These are phyloP conservation scores for Huntiella savannae DNA, from an alignment of 2,329 filamentous ascomycete genomes.

Conservation along the genomic window DNA sequence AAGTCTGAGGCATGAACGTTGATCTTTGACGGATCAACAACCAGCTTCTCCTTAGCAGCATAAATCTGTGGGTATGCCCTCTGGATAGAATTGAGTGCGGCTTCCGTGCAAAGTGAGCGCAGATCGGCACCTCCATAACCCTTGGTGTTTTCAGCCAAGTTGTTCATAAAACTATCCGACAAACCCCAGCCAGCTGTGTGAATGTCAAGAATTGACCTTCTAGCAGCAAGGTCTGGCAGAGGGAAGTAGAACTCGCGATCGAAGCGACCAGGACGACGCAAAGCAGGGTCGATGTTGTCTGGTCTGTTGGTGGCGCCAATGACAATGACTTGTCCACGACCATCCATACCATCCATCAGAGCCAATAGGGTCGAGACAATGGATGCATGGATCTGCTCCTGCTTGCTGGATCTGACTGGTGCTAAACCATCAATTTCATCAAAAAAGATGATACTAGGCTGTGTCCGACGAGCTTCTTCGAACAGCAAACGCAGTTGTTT, in stretches of 20 bases:
- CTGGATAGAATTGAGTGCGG: slow-evolving; percentile 87
- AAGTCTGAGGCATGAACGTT: slow-evolving; percentile 84
- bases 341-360: slow-evolving; percentile 95
- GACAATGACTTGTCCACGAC: slow-evolving; percentile 92
- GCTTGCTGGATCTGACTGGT: slow-evolving; percentile 89
- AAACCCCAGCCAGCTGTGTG: slow-evolving; percentile 91
- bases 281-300: slow-evolving; percentile 89
- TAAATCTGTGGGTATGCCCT: slow-evolving; percentile 95
- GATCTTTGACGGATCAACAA: slow-evolving; percentile 73
- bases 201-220: slow-evolving; percentile 79
- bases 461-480: slow-evolving; percentile 84
- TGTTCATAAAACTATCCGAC: slow-evolving; percentile 57
- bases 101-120: slow-evolving; percentile 85
- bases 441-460: slow-evolving; percentile 91
- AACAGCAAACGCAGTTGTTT: slow-evolving; percentile 85
- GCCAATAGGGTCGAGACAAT: slow-evolving; percentile 91
- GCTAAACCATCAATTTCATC: slow-evolving; percentile 96
- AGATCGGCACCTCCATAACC: slow-evolving; percentile 94
- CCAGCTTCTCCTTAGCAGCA: slow-evolving; percentile 67
- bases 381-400: slow-evolving; percentile 95
- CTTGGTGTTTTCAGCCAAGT: slow-evolving; percentile 75
- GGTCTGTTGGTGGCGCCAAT: slow-evolving; percentile 97
- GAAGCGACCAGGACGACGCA: slow-evolving; percentile 83
- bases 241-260: slow-evolving; percentile 98
- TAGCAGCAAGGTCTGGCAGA: slow-evolving; percentile 60